Percentiles rank a stretch among this genome's conserved stretches.
phyloP scores from a whole-genome alignment of 305 asterid species.

The Fraxinus angustifolia region DNA sequence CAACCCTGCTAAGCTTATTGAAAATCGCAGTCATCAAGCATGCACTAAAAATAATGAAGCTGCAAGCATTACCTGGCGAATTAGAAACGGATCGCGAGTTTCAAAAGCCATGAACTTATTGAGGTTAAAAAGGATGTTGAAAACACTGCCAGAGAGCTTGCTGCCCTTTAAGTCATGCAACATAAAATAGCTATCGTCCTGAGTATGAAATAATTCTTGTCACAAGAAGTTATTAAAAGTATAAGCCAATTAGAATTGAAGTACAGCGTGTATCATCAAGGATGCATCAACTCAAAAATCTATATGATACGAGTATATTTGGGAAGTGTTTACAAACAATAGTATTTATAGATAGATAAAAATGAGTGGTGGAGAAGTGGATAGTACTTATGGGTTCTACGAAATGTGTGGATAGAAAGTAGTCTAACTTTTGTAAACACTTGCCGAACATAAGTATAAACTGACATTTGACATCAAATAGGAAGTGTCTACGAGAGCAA shows the following conservation, averaged over 20 bases:
- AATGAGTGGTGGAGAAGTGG: neutral
- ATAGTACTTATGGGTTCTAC: neutral
- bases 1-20: constrained; percentile 8
- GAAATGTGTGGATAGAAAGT: neutral
- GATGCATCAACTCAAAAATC: constrained; percentile 13
- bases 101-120: constrained; percentile 99
- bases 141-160: constrained; percentile 85
- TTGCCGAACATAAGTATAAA: neutral
- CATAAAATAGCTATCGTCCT: constrained; percentile 77
- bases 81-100: constrained; percentile 95
- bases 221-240: constrained; percentile 13
- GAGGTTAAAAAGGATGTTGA: constrained; percentile 92
- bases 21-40: constrained; percentile 12
- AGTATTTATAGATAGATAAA: neutral
- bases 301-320: neutral
- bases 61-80: constrained; percentile 73
- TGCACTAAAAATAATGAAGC: neutral
- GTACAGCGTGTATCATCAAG: neutral
- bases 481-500: neutral
- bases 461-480: neutral
- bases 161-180: constrained; percentile 77
- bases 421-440: neutral
- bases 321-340: neutral
- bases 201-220: constrained; percentile 35
- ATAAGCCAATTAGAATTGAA: neutral